These are phyloP conservation scores for Leishmania gerbilli DNA, from an alignment of 208 protist species.

Conservation along the genomic window DNA sequence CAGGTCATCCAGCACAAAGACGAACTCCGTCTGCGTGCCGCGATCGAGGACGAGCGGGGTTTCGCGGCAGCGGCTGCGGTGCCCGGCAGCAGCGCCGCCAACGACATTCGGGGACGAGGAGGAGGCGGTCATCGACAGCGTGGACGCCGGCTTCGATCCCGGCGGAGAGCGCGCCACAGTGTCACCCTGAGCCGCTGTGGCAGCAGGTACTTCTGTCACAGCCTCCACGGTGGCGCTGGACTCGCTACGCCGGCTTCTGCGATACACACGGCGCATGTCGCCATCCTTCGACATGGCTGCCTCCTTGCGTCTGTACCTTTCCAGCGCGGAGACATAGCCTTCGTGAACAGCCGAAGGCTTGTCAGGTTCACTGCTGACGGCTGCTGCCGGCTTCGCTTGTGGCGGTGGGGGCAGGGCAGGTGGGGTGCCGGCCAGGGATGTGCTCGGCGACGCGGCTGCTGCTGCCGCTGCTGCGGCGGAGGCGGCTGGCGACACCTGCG, in stretches of 20 bases:
- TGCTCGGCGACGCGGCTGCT: not conserved
- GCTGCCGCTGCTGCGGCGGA: not conserved
- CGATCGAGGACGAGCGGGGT: not conserved
- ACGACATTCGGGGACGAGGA: not conserved
- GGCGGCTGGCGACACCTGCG: not conserved
- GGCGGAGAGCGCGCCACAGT: not conserved
- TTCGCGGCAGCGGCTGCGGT: not conserved
- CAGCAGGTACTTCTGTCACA: not conserved
- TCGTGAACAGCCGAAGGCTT: not conserved
- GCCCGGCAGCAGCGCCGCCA: not conserved
- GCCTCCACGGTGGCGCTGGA: not conserved
- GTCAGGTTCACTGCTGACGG: not conserved
- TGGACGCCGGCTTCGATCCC: not conserved
- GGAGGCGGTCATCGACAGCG: not conserved
- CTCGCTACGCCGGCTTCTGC: not conserved
- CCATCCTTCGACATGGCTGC: not conserved
- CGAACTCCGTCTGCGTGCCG: constrained; percentile 26
- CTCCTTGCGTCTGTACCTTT: not conserved
- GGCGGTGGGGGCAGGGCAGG: not conserved
- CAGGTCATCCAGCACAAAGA: constrained; percentile 26
- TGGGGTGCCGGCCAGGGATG: not conserved
- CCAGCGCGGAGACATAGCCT: not conserved
- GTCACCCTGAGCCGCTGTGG: not conserved
- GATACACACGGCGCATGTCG: not conserved
- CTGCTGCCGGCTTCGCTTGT: not conserved